Conservation (phyloP, 2,329 filamentous ascomycete genomes). For the Dothistroma pini region DNA sequence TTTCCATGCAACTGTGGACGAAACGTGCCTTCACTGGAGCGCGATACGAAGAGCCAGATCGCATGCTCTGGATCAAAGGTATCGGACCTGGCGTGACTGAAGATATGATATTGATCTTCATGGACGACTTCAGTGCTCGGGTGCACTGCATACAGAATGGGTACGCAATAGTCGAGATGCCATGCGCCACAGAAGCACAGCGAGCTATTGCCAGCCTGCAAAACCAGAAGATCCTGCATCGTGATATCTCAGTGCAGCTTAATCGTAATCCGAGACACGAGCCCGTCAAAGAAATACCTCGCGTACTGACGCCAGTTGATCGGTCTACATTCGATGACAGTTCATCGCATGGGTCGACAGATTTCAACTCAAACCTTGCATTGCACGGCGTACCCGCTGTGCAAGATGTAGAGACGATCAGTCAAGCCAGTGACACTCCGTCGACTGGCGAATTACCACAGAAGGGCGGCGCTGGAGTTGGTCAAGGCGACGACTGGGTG, state of each 20-base stretch:
- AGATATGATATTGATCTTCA: neutral
- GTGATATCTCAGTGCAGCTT: neutral
- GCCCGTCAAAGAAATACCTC: neutral
- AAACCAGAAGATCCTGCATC: neutral
- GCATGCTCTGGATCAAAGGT: neutral
- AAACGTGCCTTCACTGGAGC: too few relatives aligned
- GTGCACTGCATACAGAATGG: neutral
- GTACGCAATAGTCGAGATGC: neutral
- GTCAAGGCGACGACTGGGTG: neutral
- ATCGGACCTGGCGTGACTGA: neutral
- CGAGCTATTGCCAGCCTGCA: neutral
- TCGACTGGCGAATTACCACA: neutral
- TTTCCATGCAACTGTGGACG: neutral
- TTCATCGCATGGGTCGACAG: too few relatives aligned
- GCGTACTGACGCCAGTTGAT: neutral
- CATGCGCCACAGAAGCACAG: neutral
- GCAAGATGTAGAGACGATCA: neutral
- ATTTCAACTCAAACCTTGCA: too few relatives aligned
- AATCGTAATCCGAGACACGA: neutral
- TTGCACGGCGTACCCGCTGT: too few relatives aligned
- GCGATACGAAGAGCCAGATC: neutral
- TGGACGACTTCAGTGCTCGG: neutral
- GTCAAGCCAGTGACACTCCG: neutral
- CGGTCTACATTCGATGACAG: too few relatives aligned
- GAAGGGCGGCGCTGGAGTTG: neutral